Base-by-base conservation (phyloP, 1,284 basidiomycete genomes). In the Rhodotorula sp. region DNA sequence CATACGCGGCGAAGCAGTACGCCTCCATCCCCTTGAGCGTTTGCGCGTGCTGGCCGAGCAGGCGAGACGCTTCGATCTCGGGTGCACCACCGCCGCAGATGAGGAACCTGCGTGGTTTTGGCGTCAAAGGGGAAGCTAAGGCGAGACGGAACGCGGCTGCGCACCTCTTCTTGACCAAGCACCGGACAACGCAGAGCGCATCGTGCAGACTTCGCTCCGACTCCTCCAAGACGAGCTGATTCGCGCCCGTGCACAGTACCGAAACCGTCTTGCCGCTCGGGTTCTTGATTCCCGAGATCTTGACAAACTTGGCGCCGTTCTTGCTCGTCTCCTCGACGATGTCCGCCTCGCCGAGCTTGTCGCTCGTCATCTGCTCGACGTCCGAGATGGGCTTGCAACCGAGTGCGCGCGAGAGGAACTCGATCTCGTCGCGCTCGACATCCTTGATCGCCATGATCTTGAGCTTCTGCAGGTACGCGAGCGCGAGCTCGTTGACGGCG, bases 1-100 rank as follows among this genome's bases (percentile, higher is more conserved):
- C 94, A 78, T 94, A 99, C 6, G 94, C 94, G 79, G 96, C 91
- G 88, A 95, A 97, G 82, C 96, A 98, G 82, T 99, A 99, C 11
- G 94, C 92, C 82, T 99, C 94, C 90, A 98, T 97, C 63, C 96
- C 95, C 81, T 91, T 96, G 75, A 99, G 86, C 0, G 93, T 91
- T 77, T 96, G 92, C 9, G 94, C 89, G 78, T 96, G 88, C 81
- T 97, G 91, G 8, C 92, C 89, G 49, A 99, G 85, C 73, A 91
- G 83, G 52, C 94, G 88, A n/a, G 96, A 98, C 63, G 97, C 90
- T 81, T 99, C 93, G 77, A 99, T 96, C 82, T 99, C 96, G 36
- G 96, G 96, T 30, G 96, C 94, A 63, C 96, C 96, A 67, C 96
- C 96, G 67, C 96, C 96, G 53, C 92, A 92, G 77, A 99, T 97